Percentiles rank a stretch among this genome's conserved stretches.
These are phyloP conservation scores for Penicillium sp. DNA, from an alignment of 2,329 filamentous ascomycete species.

Conservation along the genomic window DNA sequence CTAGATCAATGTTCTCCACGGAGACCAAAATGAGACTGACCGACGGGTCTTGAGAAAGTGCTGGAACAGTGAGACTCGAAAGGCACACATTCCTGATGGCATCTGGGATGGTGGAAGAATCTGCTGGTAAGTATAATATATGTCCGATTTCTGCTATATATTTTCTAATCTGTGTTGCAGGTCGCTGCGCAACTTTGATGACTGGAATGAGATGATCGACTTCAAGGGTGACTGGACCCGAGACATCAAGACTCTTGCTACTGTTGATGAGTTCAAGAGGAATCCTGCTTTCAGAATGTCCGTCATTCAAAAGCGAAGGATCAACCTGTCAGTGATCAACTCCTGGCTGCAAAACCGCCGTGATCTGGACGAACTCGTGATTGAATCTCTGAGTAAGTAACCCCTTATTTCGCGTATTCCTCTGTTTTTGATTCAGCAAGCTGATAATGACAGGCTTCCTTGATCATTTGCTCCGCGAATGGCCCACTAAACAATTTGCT, in stretches of 20 bases:
- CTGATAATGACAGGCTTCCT: conserved; percentile 62
- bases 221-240: conserved; percentile 65
- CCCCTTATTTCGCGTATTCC: neutral
- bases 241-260: conserved; percentile 45
- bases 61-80: conserved; percentile 62
- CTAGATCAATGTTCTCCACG: conserved; percentile 67
- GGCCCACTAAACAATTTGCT: conserved; percentile 66
- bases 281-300: conserved; percentile 54
- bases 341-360: conserved; percentile 64
- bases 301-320: conserved; percentile 57
- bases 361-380: conserved; percentile 64
- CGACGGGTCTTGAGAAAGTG: conserved; percentile 66
- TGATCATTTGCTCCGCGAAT: conserved; percentile 82
- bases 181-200: conserved; percentile 37
- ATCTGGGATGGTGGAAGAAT: conserved; percentile 82
- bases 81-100: conserved; percentile 37
- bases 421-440: neutral
- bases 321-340: conserved; percentile 67
- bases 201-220: conserved; percentile 63
- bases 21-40: conserved; percentile 59
- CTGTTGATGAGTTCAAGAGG: neutral
- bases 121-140: conserved; percentile 65
- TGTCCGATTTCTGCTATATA: conserved; percentile 35
- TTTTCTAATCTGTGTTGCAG: conserved; percentile 27
- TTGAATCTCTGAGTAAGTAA: conserved; percentile 71